Conservation (phyloP, 129 eudicot species). For the Artemisia tridentata region DNA sequence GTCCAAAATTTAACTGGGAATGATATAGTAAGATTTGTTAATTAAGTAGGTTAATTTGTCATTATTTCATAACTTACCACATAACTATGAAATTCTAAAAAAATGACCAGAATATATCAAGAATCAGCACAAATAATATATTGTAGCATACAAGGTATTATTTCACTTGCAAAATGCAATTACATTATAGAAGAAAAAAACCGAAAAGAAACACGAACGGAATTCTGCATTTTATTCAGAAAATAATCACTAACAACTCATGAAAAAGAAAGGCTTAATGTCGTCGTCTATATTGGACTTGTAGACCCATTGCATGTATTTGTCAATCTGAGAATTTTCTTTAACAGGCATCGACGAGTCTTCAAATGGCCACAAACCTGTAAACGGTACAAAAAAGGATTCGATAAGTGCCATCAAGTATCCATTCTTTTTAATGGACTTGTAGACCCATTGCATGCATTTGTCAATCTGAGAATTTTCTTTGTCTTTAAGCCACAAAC, state of each 20-base stretch:
- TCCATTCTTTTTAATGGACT: background rate
- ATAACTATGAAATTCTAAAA: background rate
- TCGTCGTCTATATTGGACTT: background rate
- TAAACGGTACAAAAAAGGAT: slow-evolving; percentile 7
- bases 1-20: background rate
- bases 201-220: background rate
- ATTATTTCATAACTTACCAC: background rate
- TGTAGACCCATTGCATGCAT: background rate
- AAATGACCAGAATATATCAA: background rate
- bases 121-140: background rate
- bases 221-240: background rate
- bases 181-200: background rate
- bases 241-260: slow-evolving; percentile 14
- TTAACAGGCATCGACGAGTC: background rate
- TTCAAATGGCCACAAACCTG: slow-evolving; percentile 7
- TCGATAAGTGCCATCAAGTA: slow-evolving; percentile 22
- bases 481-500: background rate
- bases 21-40: background rate
- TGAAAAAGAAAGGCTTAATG: slow-evolving; percentile 7
- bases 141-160: background rate
- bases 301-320: slow-evolving; percentile 1
- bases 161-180: slow-evolving; percentile 8
- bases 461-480: background rate
- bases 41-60: background rate
- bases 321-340: background rate